Evolutionary conservation across 2,329 filamentous ascomycete genomes (phyloP), one percentile per base, ranked within the genome.

Genomic region (Lojkania enalia): DNA sequence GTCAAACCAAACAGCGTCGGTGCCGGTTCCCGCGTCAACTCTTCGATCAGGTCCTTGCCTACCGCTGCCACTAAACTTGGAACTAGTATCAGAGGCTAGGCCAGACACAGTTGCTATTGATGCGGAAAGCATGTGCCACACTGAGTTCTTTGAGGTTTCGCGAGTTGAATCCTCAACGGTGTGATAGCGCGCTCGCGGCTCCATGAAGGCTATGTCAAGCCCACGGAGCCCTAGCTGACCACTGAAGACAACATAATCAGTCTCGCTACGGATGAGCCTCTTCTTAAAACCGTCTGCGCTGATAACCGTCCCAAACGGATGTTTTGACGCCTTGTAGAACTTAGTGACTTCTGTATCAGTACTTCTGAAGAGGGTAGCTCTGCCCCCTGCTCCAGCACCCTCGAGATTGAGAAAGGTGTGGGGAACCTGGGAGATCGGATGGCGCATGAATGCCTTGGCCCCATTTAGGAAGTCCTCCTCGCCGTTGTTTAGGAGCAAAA

Each of bases 101-200:
- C 77, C 77, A 58, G 85, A 78, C 16, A 88, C 83, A 0, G 91
- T 94, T 5, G 84, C 81, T 18, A 96, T 72, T 4, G 90, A 84
- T 12, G 85, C 85, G 27, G 89, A 95, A 27, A 99, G 77, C 94
- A 99, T 97, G 67, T 97, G 91, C 91, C 91, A 97, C 15, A 97
- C 71, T 2, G 82, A 84, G 39, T 80, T 74, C 11, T 70, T 59
- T n/a, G 83, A 87, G 0, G 90, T 87, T 69, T 96, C 90, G 29
- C 82, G 82, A 2, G 85, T 78, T 63, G 95, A 89, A 65, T 99
- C 94, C 62, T 96, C 84, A 49, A 89, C 81, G 0, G 92, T 97
- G 65, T 99, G 94, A 61, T 99, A 99, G 45, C 88, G 78, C 15
- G 90, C 81, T 40, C 94, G 81, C 1, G 92, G 92, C 54, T 85